Evolutionary conservation across 2,329 filamentous ascomycete genomes (phyloP), one percentile per base, ranked within the genome.

Genomic region (Cytospora mali): DNA sequence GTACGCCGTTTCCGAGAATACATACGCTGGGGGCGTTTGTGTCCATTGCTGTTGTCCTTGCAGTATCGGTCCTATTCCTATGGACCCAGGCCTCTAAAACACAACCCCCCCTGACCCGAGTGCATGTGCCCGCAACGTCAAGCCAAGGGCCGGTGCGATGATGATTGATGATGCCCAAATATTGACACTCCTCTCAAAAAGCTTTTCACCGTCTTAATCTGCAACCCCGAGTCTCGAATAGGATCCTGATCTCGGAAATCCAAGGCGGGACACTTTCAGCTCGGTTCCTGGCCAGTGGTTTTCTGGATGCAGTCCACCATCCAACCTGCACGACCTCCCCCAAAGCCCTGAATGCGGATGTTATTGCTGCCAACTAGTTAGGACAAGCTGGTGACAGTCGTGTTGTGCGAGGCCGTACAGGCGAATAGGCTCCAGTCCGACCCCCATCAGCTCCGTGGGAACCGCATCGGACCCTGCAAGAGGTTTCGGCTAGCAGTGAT

Each of bases 351-450:
- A n/a, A 54, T 28, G 28, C 46, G 46, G 54, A 42, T 33, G 31
- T 46, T 64, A 54, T 54, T 50, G 39, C 25, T 27, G 23, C 11
- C 25, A 29, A 31, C n/a, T 54, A 55, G 35, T 42, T 28, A 53
- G 21, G 49, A 23, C 52, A 58, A 23, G n/a, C n/a, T n/a, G n/a
- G n/a, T n/a, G 16, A 33, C 55, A n/a, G 11, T 56, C 35, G 35
- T 48, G 33, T 55, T 18, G 58, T 39, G 58, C 35, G 42, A 51
- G 39, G 46, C 59, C 57, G 54, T 39, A n/a, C 31, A 50, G 54
- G 50, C 62, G 59, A 62, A 62, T 62, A 50, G 60, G 58, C 62
- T 62, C 58, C 29, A 62, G 49, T 52, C 58, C 58, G 49, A 62
- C 31, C 50, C 54, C 54, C 29, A 49, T 42, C 42, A 29, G 33